These are phyloP conservation scores for Aureobasidium musti DNA, from an alignment of 2,329 filamentous ascomycete genomes.

Conservation along the genomic window DNA sequence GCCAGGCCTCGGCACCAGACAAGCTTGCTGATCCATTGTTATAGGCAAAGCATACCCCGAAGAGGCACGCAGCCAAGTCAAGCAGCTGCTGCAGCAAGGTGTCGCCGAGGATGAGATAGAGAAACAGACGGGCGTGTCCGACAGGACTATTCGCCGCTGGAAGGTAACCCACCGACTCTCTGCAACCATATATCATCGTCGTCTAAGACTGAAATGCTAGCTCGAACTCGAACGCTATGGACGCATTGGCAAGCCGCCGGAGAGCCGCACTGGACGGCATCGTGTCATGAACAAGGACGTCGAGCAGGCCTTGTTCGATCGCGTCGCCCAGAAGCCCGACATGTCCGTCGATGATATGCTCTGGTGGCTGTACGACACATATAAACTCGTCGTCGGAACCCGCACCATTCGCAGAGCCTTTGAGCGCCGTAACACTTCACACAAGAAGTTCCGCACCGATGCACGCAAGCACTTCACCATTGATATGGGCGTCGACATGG, in stretches of 20 bases:
- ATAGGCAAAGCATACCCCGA: slow-evolving; percentile 37
- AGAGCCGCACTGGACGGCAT: slow-evolving; percentile 42
- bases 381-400: slow-evolving; percentile 43
- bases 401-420: slow-evolving; percentile 44
- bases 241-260: slow-evolving; percentile 44
- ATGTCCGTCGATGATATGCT: slow-evolving; percentile 45
- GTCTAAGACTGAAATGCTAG: slow-evolving; percentile 8
- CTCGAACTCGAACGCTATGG: slow-evolving; percentile 44
- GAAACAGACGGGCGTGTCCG: slow-evolving; percentile 43
- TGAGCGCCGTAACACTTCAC: slow-evolving; percentile 36
- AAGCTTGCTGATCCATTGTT: slow-evolving; percentile 10
- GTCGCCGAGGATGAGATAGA: slow-evolving; percentile 43
- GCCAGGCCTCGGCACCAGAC: slow-evolving; percentile 19
- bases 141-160: slow-evolving; percentile 42
- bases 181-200: not conserved
- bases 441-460: slow-evolving; percentile 36
- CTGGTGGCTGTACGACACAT: slow-evolving; percentile 44
- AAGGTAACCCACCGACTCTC: slow-evolving; percentile 31
- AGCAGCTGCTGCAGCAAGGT: slow-evolving; percentile 39
- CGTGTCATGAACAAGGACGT: slow-evolving; percentile 42
- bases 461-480: slow-evolving; percentile 33
- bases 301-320: slow-evolving; percentile 42
- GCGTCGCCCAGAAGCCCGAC: slow-evolving; percentile 41
- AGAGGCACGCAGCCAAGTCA: slow-evolving; percentile 37
- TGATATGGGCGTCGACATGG: not conserved